These are phyloP conservation scores for Phytophthora boehmeriae DNA, from an alignment of 352 stramenopile genomes.

Conservation along the genomic window DNA sequence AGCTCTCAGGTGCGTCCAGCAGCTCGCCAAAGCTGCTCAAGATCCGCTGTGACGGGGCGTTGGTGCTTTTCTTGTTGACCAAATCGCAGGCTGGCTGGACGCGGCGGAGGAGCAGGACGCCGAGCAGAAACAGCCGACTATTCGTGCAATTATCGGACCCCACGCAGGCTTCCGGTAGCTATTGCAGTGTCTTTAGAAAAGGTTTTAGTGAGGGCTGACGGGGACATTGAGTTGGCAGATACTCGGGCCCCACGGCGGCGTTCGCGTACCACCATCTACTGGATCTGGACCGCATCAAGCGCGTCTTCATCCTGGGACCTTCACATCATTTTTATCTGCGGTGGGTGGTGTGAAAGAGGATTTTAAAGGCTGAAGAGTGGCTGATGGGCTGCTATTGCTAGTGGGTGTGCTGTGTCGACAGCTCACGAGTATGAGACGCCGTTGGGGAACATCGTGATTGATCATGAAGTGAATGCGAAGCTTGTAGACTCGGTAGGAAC, in stretches of 20 bases:
- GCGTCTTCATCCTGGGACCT: slow-evolving; percentile 94
- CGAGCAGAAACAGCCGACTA: slow-evolving; percentile 40
- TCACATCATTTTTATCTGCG: slow-evolving; percentile 96
- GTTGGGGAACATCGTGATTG: slow-evolving; percentile 93
- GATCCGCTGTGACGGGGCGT: slow-evolving; percentile 12
- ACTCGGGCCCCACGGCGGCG: slow-evolving; percentile 94
- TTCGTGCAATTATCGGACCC: slow-evolving; percentile 86
- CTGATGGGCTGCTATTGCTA: slow-evolving; percentile 22
- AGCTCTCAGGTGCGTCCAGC: slow-evolving; percentile 53
- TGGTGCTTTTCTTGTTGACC: slow-evolving; percentile 1
- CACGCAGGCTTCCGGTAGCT: slow-evolving; percentile 82
- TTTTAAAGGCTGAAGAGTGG: background rate
- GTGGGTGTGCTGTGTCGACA: slow-evolving; percentile 83
- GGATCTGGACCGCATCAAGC: slow-evolving; percentile 68
- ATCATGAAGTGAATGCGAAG: slow-evolving; percentile 89
- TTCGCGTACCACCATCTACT: slow-evolving; percentile 93
- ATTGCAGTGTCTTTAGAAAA: too few relatives aligned
- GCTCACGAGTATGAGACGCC: slow-evolving; percentile 93
- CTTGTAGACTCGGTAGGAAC: slow-evolving; percentile 78
- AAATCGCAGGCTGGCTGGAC: slow-evolving; percentile 55
- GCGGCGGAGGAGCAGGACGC: slow-evolving; percentile 41
- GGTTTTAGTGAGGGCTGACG: background rate
- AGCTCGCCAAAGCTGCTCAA: background rate
- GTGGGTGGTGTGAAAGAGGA: slow-evolving; percentile 38
- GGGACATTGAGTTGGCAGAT: slow-evolving; percentile 48